A percentile compares a stretch with the other conserved stretches of the same genome.
Conservation (phyloP, 176 grass and related monocot species). For the Aechmea fasciata region DNA sequence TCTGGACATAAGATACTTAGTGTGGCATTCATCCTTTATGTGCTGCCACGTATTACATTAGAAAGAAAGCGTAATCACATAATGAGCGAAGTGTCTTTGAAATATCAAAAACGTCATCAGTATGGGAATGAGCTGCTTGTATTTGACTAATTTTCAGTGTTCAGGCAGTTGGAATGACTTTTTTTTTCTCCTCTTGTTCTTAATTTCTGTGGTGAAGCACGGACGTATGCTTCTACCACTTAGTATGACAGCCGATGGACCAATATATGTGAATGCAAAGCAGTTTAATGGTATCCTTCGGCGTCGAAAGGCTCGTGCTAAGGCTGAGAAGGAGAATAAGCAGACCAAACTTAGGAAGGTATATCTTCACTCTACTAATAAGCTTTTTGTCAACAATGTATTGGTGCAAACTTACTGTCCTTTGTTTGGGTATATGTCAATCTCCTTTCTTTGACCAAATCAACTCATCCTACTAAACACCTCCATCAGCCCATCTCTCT, state of each 20-base stretch:
- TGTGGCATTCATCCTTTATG: no score
- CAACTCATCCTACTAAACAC: neutral
- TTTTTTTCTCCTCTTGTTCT: neutral
- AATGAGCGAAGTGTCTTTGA: neutral
- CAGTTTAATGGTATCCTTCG: constrained; percentile 89
- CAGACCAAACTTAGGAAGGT: constrained; percentile 66
- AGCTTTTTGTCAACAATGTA: neutral
- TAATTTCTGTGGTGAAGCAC: constrained; percentile 31
- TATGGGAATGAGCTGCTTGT: neutral
- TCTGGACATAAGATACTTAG: no score
- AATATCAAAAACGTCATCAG: neutral
- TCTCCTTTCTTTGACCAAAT: constrained; percentile 1
- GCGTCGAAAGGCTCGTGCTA: constrained; percentile 77
- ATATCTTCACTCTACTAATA: constrained; percentile 6
- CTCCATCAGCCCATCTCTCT: neutral
- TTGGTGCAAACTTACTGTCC: neutral
- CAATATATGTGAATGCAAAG: constrained; percentile 81
- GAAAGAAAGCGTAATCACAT: neutral
- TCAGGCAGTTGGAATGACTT: neutral
- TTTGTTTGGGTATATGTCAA: neutral
- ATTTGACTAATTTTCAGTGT: neutral
- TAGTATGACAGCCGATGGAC: constrained; percentile 52
- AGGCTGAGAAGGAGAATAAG: constrained; percentile 48
- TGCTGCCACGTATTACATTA: no score
- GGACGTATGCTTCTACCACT: constrained; percentile 64